Base-by-base conservation (phyloP, 345 rosid genomes). In the Pistacia vera region DNA sequence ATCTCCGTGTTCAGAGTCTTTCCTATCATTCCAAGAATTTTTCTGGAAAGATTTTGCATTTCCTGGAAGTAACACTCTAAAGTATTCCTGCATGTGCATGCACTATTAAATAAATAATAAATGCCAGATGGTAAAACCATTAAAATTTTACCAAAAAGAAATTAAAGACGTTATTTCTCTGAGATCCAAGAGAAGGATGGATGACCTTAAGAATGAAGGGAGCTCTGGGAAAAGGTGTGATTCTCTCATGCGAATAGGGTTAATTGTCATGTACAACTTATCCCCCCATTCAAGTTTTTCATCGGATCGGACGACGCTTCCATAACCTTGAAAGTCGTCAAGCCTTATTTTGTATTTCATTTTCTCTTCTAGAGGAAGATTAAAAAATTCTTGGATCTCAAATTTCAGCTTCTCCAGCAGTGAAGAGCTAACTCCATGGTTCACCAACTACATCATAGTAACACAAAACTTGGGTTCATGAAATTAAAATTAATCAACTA, bases 191-290 rank as follows among this genome's bases (percentile, higher is more conserved):
- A 25, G 25, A 25, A 25, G 25, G 25, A 25, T 25, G 25, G 25
- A 25, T 13, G 3, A 85, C 90, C 85, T 87, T 6, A 85, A 46
- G 3, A 84, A 75, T 46, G 84, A 56, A 69, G 81, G 86, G 66
- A 87, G 85, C 74, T 81, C 78, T 17, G 88, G 86, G 16, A 87
- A 41, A 11, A 87, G 84, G 51, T 83, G 85, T 11, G 79, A 35
- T 58, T 76, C 81, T 63, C 86, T 80, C 68, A 64, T 44, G 3
- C 78, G 56, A 38, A 74, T 46, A 9, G 87, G 87, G 70, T 78
- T 78, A 59, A 77, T 73, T 36, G 49, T 81, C 80, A 80, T 72
- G 63, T 25, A 74, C 28, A 83, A 35, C 66, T 81, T 52, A 36
- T 83, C 86, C 0, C 79, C 83, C 86, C 86, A 83, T 16, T 83